Conservation (phyloP, 257 asterid genomes). For the Fraxinus pennsylvanica region DNA sequence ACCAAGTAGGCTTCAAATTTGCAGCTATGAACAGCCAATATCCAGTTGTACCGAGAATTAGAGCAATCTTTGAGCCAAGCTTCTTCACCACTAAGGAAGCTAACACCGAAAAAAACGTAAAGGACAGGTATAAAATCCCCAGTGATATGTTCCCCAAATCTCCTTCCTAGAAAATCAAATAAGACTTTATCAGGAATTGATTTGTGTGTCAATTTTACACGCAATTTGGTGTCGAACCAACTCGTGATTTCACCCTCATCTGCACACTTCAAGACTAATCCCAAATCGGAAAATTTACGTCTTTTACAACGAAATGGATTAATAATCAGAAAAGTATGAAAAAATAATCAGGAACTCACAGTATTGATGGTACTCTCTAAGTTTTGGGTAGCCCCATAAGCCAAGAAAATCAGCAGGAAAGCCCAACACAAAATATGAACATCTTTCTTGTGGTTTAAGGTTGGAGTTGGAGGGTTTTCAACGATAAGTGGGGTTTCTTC, state of each 20-base stretch:
- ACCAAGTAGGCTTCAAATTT: conserved; percentile 94
- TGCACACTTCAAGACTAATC: too few species aligned
- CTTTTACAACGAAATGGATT: not conserved
- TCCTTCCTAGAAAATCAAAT: conserved; percentile 57
- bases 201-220: not conserved
- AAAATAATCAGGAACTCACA: conserved; percentile 30
- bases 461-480: conserved; percentile 26
- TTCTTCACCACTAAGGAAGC: conserved; percentile 84
- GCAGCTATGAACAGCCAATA: conserved; percentile 94
- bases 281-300: not conserved
- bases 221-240: not conserved
- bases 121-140: conserved; percentile 87
- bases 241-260: not conserved
- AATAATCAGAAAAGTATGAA: not conserved
- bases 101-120: conserved; percentile 66
- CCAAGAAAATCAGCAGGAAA: conserved; percentile 80
- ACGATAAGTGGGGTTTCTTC: conserved; percentile 60
- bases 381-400: conserved; percentile 97
- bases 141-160: conserved; percentile 84
- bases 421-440: conserved; percentile 73
- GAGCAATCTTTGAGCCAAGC: conserved; percentile 77
- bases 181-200: not conserved
- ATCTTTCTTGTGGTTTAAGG: conserved; percentile 65
- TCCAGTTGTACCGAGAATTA: conserved; percentile 87
- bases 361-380: conserved; percentile 88